Conservation (phyloP, 2,329 filamentous ascomycete species). For the Talaromyces sp. region DNA sequence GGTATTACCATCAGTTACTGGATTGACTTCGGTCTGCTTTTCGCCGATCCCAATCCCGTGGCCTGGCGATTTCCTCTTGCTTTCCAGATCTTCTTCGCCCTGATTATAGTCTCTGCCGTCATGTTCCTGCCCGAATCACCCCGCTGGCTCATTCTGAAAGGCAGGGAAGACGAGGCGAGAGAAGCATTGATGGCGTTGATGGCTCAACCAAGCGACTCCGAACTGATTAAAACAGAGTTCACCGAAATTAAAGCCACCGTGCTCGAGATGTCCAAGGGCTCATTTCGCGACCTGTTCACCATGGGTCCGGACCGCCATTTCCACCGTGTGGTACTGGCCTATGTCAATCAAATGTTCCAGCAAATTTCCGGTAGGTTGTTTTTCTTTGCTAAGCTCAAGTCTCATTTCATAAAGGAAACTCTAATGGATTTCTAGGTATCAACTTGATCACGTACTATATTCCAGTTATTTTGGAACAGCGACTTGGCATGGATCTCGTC, state of each 20-base stretch:
- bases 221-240: conserved; percentile 43
- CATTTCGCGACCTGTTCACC: conserved; percentile 55
- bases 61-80: conserved; percentile 54
- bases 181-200: conserved; percentile 43
- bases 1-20: conserved; percentile 48
- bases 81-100: conserved; percentile 53
- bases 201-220: conserved; percentile 42
- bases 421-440: conserved; percentile 11
- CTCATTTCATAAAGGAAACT: no score
- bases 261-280: conserved; percentile 46
- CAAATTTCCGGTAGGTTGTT: conserved; percentile 43
- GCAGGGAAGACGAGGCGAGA: conserved; percentile 48
- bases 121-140: conserved; percentile 53
- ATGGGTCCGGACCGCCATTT: conserved; percentile 53
- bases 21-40: conserved; percentile 50
- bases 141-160: conserved; percentile 54
- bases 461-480: conserved; percentile 36
- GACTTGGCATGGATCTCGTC: conserved; percentile 34
- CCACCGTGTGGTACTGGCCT: conserved; percentile 51
- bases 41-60: conserved; percentile 42
- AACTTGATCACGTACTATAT: conserved; percentile 44
- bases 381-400: no score
- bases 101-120: conserved; percentile 46
- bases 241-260: conserved; percentile 50
- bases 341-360: conserved; percentile 54